These are phyloP conservation scores for Neurospora sp. DNA, from an alignment of 495 filamentous ascomycete genomes.

Conservation along the genomic window DNA sequence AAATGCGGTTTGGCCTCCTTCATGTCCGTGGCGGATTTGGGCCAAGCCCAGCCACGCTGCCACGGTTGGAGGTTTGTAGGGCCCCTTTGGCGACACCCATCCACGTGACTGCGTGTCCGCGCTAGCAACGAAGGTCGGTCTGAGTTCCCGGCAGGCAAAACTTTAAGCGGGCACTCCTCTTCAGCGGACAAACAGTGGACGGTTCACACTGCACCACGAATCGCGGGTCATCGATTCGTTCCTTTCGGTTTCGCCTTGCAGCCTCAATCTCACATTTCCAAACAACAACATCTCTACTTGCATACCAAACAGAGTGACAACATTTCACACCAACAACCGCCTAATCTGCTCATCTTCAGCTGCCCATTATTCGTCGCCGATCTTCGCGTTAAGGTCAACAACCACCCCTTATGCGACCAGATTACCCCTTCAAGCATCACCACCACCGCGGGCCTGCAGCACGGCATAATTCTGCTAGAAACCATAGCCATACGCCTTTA, in stretches of 20 bases:
- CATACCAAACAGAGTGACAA: background rate
- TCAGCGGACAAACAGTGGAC: background rate
- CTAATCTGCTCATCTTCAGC: background rate
- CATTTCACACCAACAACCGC: background rate
- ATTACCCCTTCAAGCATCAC: background rate
- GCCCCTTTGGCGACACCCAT: background rate
- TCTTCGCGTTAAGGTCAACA: background rate
- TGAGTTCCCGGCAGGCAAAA: background rate
- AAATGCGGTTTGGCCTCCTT: background rate
- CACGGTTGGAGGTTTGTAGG: background rate
- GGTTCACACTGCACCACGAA: background rate
- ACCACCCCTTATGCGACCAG: background rate
- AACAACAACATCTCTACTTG: background rate
- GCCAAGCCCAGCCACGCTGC: background rate
- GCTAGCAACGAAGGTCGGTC: background rate
- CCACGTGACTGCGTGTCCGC: background rate
- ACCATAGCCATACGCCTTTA: conserved; percentile 1
- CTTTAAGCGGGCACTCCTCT: background rate
- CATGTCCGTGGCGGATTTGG: background rate
- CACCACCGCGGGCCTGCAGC: background rate
- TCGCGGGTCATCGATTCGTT: background rate
- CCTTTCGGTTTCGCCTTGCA: background rate
- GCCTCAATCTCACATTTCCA: background rate
- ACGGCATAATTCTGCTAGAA: background rate
- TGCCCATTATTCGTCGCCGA: background rate